phyloP scores from a whole-genome alignment of 2,329 filamentous ascomycete genomes.

The Trichoderma pleuroti region DNA sequence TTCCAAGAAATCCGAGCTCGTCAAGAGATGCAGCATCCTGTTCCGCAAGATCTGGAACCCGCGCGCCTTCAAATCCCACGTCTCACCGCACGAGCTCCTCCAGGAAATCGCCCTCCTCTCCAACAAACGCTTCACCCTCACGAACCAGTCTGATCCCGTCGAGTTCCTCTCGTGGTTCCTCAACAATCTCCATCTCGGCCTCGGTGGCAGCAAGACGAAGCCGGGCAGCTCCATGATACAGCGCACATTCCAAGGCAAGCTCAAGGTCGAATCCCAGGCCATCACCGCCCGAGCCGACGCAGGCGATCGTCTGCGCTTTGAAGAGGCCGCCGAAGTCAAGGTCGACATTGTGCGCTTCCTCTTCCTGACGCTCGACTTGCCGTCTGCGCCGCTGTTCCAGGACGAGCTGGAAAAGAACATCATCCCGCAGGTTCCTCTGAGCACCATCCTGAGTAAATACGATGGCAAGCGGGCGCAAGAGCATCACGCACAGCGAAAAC shows the following conservation, averaged over 20 bases:
- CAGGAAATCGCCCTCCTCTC: constrained; percentile 90
- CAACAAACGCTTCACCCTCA: constrained; percentile 88
- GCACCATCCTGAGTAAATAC: constrained; percentile 83
- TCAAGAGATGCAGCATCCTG: constrained; percentile 81
- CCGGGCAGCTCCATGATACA: constrained; percentile 84
- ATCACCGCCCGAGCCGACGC: constrained; percentile 89
- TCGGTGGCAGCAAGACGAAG: constrained; percentile 86
- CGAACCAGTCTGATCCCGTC: constrained; percentile 87
- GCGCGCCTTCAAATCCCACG: constrained; percentile 91
- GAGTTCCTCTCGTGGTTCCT: constrained; percentile 98
- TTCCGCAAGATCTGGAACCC: constrained; percentile 98
- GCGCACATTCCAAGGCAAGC: constrained; percentile 85
- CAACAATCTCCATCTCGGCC: constrained; percentile 86
- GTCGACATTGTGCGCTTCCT: constrained; percentile 77
- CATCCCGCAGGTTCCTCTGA: constrained; percentile 86
- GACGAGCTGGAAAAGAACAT: constrained; percentile 93
- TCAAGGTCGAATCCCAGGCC: constrained; percentile 89
- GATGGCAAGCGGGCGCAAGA: constrained; percentile 86
- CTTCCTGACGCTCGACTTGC: constrained; percentile 89
- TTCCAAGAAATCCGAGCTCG: constrained; percentile 68
- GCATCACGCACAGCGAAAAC: constrained; percentile 79
- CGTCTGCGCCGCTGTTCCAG: constrained; percentile 89
- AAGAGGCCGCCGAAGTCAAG: constrained; percentile 80
- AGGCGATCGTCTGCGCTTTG: constrained; percentile 84
- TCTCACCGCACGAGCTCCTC: constrained; percentile 93